Base-by-base conservation (phyloP, 495 filamentous ascomycete species). In the Hamigera avellanea region DNA sequence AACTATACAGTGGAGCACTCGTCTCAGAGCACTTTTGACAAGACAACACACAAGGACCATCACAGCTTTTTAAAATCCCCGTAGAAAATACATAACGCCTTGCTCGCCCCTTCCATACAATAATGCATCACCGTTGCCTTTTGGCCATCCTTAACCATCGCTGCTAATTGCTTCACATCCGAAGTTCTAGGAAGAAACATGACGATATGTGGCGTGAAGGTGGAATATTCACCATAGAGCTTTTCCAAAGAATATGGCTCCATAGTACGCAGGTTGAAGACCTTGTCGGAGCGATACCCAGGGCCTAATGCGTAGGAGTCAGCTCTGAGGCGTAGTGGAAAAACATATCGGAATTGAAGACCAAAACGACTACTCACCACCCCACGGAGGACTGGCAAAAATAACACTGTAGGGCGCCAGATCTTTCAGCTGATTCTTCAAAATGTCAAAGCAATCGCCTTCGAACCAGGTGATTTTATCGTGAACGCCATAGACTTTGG, bases 301-400 rank as follows among this genome's bases (percentile, higher is more conserved):
- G 86, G 84, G 1, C 91, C 77, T 81, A 31, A n/a, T 41, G 15
- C 26, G 50, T 36, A 6, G 0, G 21, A 1, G 21, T n/a, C 5
- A 13, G 14, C 17, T 33, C 17, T 18, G 6, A 6, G 3, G 14
- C 5, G 6, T 16, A 6, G 31, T 16, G 7, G n/a, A 14, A 6
- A 7, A 5, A 14, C 15, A 32, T 8, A 15, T 14, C 13, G 8
- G n/a, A 30, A 15, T n/a, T 4, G n/a, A n/a, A 16, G 32, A 19
- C 10, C 7, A 7, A 14, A 8, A 26, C 19, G 0, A 30, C 6
- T 23, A 50, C 70, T 44, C 61, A 80, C 77, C 91, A 41, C 91
- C 91, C 91, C 91, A 98, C 0, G 91, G 91, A 23, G 91, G 91
- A 45, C 86, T 94, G 5, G 80, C 83, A 62, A 96, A 98, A 1